These are phyloP conservation scores for Delonix regia DNA, from an alignment of 306 rosid genomes.

Conservation along the genomic window DNA sequence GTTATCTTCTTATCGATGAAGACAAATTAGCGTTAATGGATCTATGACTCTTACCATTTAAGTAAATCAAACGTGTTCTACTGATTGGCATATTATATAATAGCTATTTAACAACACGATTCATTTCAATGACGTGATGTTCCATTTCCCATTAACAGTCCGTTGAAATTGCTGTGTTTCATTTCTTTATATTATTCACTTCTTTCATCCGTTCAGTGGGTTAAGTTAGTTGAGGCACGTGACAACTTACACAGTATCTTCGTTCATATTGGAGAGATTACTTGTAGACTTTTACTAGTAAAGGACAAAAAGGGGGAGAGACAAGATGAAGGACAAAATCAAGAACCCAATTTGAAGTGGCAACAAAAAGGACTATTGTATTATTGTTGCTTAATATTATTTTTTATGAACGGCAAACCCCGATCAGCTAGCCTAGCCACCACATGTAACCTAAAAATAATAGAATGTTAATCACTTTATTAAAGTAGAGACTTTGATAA, in stretches of 20 bases:
- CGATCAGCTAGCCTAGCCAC: too few relatives aligned
- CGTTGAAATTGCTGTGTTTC: background rate
- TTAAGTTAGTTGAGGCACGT: background rate
- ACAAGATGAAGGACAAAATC: too few relatives aligned
- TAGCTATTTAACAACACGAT: background rate
- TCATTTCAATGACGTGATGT: background rate
- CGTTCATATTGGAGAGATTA: background rate
- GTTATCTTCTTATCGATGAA: constrained; percentile 28
- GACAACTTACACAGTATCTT: background rate
- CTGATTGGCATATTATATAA: constrained; percentile 16
- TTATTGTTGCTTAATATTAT: too few relatives aligned
- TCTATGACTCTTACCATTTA: constrained; percentile 4
- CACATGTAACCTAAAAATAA: too few relatives aligned
- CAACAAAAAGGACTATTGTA: too few relatives aligned
- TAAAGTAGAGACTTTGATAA: too few relatives aligned
- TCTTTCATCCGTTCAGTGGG: background rate
- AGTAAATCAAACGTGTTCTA: background rate
- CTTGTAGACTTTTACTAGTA: background rate
- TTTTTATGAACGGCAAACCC: too few relatives aligned
- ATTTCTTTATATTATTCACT: background rate
- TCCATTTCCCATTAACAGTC: background rate
- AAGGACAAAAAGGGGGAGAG: background rate
- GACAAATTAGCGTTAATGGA: constrained; percentile 38
- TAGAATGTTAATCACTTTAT: too few relatives aligned
- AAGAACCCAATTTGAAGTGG: background rate